Base-by-base conservation (phyloP, 2,329 filamentous ascomycete species). In the Colletotrichum gloeosporioides region DNA sequence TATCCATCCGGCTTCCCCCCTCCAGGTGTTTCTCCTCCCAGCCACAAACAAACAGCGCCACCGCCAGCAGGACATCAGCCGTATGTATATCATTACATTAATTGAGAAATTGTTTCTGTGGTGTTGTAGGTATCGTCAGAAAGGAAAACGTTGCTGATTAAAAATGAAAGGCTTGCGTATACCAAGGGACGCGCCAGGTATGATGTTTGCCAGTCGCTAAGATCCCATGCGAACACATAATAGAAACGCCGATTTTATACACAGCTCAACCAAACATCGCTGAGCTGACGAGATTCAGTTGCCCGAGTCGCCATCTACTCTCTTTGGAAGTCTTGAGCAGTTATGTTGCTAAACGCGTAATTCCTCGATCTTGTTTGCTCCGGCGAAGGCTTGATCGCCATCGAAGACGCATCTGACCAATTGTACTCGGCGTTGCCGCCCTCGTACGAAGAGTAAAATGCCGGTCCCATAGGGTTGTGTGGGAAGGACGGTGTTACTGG, bases 401-500 rank as follows among this genome's bases (percentile, higher is more conserved):
- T 55, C 39, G 65, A 71, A 2, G 87, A 85, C 44, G 87, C 85
- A 57, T 87, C 85, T 7, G 90, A 86, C 85, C 90, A 91, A 78
- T 88, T 87, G 79, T 89, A 91, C 77, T 91, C 89, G 18, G 87
- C 81, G 55, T 87, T 88, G 34, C 79, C 82, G 39, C 81, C 83
- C 34, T 72, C 77, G 74, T 62, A 80, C 71, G 83, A 82, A 68
- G 83, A 82, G 69, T 86, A 86, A 65, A 88, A 89, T 12, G 83
- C 80, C 12, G 86, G 83, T 2, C 85, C 85, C 80, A 90, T 85
- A 78, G 83, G 81, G 69, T 84, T 84, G 63, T 84, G 82, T 6
- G 85, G 82, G 67, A 87, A 88, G 3, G 88, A 85, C 6, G 89
- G 89, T 4, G 90, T 90, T 18, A 87, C 83, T 12, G 89, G 87